Conservation (phyloP, 164 flowering plant genomes). For the Berberis vulgaris region DNA sequence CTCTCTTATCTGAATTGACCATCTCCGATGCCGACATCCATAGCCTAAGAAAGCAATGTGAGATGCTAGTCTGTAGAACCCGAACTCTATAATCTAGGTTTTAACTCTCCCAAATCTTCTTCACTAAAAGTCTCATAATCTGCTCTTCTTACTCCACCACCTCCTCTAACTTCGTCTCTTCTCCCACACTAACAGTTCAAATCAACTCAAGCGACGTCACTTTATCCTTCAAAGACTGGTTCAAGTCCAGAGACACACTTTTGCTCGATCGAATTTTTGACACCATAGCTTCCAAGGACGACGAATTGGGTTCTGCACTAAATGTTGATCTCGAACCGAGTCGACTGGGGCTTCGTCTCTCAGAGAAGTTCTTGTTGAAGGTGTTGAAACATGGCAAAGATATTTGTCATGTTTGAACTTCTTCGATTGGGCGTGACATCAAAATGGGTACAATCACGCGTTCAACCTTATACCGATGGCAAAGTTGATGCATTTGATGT, state of each 20-base stretch:
- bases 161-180: not conserved
- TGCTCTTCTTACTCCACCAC: too few relatives aligned
- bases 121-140: too few relatives aligned
- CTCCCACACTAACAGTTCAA: not conserved
- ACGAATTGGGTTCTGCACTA: not conserved
- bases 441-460: conserved; percentile 9
- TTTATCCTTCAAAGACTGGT: conserved; percentile 43
- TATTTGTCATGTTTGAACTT: conserved; percentile 56
- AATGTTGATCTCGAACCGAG: too few relatives aligned
- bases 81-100: too few relatives aligned
- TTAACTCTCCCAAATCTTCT: too few relatives aligned
- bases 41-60: too few relatives aligned
- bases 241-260: conserved; percentile 18
- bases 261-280: conserved; percentile 30
- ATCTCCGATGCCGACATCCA: too few relatives aligned
- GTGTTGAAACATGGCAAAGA: conserved; percentile 38
- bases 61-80: too few relatives aligned
- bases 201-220: conserved; percentile 13
- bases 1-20: too few relatives aligned
- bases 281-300: conserved; percentile 17
- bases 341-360: conserved; percentile 10
- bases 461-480: conserved; percentile 50
- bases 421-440: conserved; percentile 89
- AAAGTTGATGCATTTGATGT: conserved; percentile 35
- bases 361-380: conserved; percentile 40